Percentiles rank a stretch among this genome's conserved stretches.
phyloP scores from a whole-genome alignment of 352 stramenopile genomes.

The Globisporangium echinulatum region DNA sequence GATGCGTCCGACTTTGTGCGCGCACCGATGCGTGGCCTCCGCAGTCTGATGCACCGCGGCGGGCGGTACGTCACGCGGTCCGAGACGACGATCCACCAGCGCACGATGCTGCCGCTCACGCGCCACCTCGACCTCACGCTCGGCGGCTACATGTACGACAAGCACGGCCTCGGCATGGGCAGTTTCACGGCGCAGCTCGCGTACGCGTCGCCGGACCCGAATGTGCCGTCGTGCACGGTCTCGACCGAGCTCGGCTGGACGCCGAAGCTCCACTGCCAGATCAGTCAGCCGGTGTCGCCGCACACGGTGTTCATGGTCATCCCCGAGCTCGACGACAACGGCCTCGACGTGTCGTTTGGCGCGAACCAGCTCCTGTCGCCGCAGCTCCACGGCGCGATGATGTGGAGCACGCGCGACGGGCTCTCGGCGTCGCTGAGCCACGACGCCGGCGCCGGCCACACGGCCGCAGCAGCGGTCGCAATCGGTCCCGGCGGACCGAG shows the following conservation, averaged over 20 bases:
- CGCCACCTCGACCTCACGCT: constrained; percentile 53
- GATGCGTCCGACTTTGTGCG: constrained; percentile 70
- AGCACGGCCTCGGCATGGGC: constrained; percentile 63
- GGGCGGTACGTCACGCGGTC: constrained; percentile 45
- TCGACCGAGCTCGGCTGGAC: constrained; percentile 71
- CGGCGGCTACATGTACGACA: constrained; percentile 82
- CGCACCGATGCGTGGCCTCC: constrained; percentile 51
- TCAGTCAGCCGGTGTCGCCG: constrained; percentile 66
- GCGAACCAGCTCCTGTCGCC: constrained; percentile 58
- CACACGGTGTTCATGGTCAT: constrained; percentile 71
- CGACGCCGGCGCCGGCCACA: constrained; percentile 30
- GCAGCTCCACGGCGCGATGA: constrained; percentile 68
- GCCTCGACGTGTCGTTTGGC: constrained; percentile 63
- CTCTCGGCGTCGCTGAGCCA: constrained; percentile 59
- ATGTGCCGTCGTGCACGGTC: constrained; percentile 47
- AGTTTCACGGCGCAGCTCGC: constrained; percentile 57
- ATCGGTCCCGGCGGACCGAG: constrained; percentile 43
- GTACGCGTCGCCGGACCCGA: constrained; percentile 64
- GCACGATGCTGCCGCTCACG: constrained; percentile 57
- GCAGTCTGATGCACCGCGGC: constrained; percentile 37
- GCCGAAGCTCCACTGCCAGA: constrained; percentile 67
- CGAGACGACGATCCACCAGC: constrained; percentile 82
- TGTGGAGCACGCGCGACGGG: constrained; percentile 75
- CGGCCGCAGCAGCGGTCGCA: constrained; percentile 31
- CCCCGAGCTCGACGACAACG: constrained; percentile 63